A percentile compares a stretch with the other conserved stretches of the same genome.
These are phyloP conservation scores for Lasiosphaeris hirsuta DNA, from an alignment of 495 filamentous ascomycete genomes.

Conservation along the genomic window DNA sequence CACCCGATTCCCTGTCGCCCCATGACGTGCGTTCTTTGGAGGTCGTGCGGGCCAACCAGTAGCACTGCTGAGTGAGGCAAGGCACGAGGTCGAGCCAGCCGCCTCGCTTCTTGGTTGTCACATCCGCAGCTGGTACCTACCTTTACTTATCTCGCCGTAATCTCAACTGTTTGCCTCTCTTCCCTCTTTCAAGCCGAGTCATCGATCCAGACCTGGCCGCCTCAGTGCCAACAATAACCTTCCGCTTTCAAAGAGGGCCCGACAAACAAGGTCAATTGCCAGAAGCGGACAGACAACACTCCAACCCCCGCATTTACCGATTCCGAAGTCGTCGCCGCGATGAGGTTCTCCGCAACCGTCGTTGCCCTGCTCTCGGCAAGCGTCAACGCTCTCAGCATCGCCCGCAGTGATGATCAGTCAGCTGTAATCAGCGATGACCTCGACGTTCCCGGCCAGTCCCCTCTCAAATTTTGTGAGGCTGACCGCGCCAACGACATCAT, in stretches of 20 bases:
- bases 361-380: constrained; percentile 38
- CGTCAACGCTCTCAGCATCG: constrained; percentile 41
- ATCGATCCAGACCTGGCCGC: not conserved
- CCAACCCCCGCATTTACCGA: constrained; percentile 11
- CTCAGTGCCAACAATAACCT: not conserved
- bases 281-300: not conserved
- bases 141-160: constrained; percentile 10
- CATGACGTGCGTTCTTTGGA: constrained; percentile 12
- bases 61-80: not conserved
- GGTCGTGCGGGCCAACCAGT: constrained; percentile 7
- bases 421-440: constrained; percentile 34
- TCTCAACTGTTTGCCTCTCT: not conserved
- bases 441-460: constrained; percentile 70
- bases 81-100: not conserved
- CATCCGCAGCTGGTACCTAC: constrained; percentile 1
- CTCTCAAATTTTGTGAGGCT: constrained; percentile 67
- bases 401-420: constrained; percentile 30
- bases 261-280: not conserved
- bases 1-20: not conserved
- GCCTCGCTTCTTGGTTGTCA: not conserved
- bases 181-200: too few relatives aligned
- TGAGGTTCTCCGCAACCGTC: constrained; percentile 42
- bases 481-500: constrained; percentile 62
- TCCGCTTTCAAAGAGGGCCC: not conserved
- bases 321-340: constrained; percentile 20